Base-by-base conservation (phyloP, 2,329 filamentous ascomycete genomes). In the Colletotrichum scovillei region DNA sequence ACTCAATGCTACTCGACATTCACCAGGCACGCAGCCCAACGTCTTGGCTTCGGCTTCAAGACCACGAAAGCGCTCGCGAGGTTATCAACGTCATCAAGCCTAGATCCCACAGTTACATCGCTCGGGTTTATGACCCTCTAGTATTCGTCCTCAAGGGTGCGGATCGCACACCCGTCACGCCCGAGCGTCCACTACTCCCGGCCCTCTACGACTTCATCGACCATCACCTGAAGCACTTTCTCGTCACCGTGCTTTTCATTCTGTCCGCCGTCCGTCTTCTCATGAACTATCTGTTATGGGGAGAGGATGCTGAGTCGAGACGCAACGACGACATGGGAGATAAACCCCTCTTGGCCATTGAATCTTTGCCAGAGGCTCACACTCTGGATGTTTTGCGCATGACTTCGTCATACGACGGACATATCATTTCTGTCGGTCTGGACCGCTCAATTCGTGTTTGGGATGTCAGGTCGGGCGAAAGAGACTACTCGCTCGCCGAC, bases 71-170 rank as follows among this genome's bases (percentile, higher is more conserved):
- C 1, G 93, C 93, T 2, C 89, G 89, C 49, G 94, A 95, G 78
- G 88, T 95, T 19, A 94, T 95, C 79, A 88, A 90, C n/a, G 89
- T 93, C 38, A 88, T 95, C 77, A 95, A 94, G 75, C 93, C 93
- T 7, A 85, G 88, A 67, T 89, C 91, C 1, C 88, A 93, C 78
- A 93, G 91, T 80, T 94, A 95, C 79, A 86, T 94, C 22, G 93
- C 94, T 26, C 88, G 89, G 57, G 92, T 95, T 1, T 94, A 93
- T 78, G 91, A 95, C 53, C 94, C 94, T 1, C 83, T 95, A 4
- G 88, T 95, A 3, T 92, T 95, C 74, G 92, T 95, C 4, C 82
- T 92, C 11, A 90, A 91, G 73, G 91, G 90, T 11, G 91, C 93
- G 2, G 88, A 94, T 78, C 89, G 94, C 22, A 91, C 88, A 72